These are phyloP conservation scores for Nemania serpens DNA, from an alignment of 2,329 filamentous ascomycete genomes.

Conservation along the genomic window DNA sequence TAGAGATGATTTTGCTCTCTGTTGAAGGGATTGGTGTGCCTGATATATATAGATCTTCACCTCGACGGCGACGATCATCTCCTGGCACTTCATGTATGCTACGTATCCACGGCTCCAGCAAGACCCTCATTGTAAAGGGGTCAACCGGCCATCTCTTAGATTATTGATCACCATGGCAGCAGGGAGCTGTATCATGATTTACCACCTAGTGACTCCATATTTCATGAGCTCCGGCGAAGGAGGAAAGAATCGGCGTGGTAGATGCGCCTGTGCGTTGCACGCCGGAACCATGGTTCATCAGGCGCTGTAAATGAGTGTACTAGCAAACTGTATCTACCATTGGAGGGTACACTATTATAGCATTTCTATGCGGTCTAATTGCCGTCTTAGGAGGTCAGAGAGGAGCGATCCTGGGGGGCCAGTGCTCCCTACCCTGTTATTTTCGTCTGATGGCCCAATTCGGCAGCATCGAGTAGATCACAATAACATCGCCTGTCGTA, in stretches of 20 bases:
- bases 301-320: background rate
- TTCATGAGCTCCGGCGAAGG: background rate
- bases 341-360: background rate
- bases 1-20: background rate
- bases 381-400: background rate
- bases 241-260: background rate
- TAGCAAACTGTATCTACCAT: background rate
- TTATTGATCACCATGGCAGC: conserved; percentile 16
- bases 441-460: background rate
- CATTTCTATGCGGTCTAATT: background rate
- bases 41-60: conserved; percentile 21
- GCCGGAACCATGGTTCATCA: background rate
- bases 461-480: conserved; percentile 7
- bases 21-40: conserved; percentile 1
- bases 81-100: background rate
- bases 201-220: no score
- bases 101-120: background rate
- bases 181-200: conserved; percentile 31
- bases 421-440: background rate
- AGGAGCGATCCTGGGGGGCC: background rate
- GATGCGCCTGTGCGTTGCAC: background rate
- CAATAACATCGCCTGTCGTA: background rate
- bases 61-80: background rate
- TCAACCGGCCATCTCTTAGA: conserved; percentile 3
- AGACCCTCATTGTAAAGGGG: background rate